phyloP scores from a whole-genome alignment of 306 rosid genomes.

The Vachellia pachyceras region DNA sequence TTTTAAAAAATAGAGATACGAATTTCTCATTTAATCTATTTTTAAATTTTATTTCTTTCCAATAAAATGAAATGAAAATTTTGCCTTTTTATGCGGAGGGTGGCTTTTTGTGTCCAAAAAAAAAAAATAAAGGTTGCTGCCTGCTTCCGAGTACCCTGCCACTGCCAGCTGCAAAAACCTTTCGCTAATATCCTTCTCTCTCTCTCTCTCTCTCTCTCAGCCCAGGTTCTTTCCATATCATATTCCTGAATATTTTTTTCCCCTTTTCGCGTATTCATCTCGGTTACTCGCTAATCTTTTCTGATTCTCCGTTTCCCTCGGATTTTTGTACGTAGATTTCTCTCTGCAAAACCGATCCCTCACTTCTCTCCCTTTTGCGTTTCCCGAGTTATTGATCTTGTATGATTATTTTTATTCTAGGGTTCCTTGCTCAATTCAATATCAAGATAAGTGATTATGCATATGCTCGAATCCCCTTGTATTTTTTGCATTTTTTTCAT shows the following conservation, averaged over 20 bases:
- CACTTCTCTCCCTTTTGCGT: not conserved
- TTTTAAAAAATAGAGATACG: too few species aligned
- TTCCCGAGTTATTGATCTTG: not conserved
- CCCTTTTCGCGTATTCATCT: not conserved
- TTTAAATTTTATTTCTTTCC: too few species aligned
- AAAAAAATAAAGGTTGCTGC: not conserved
- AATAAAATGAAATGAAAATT: too few species aligned
- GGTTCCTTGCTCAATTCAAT: conserved; percentile 23
- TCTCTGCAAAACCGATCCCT: conserved; percentile 10
- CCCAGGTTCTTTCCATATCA: conserved; percentile 32
- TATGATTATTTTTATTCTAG: conserved; percentile 12
- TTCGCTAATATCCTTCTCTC: not conserved
- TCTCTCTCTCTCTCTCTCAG: conserved; percentile 34
- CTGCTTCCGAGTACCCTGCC: not conserved
- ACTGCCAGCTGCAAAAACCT: conserved; percentile 24
- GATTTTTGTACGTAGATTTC: conserved; percentile 25
- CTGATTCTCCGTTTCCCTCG: not conserved
- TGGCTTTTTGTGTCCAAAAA: too few species aligned
- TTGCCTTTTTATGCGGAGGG: too few species aligned
- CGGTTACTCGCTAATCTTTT: not conserved
- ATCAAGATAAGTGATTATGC: not conserved
- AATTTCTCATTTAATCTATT: too few species aligned
- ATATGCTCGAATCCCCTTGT: not conserved
- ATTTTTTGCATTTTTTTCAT: not conserved
- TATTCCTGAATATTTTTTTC: not conserved